Evolutionary conservation across 192 early-diverging fungal species (phyloP).

Genomic region (Glomus cerebriforme): DNA sequence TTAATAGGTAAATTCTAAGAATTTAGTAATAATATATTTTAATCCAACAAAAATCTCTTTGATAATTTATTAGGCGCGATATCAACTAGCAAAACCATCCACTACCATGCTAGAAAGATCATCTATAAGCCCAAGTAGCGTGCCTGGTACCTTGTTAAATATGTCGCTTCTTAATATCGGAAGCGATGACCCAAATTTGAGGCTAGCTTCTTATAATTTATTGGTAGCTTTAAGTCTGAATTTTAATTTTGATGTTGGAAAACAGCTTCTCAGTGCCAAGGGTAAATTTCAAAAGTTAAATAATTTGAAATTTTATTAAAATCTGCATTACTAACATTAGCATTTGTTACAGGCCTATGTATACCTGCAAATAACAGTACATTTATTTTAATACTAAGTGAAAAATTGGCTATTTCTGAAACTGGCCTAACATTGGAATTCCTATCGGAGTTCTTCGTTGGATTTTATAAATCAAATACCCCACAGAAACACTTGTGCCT

Average conservation of each 20-base stretch:
- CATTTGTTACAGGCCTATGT: constrained; percentile 66
- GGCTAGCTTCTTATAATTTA: constrained; percentile 89
- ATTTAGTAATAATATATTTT: not conserved
- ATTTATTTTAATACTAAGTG: constrained; percentile 82
- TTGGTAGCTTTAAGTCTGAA: constrained; percentile 79
- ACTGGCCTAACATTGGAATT: constrained; percentile 87
- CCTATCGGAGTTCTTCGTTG: constrained; percentile 80
- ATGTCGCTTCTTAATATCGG: constrained; percentile 91
- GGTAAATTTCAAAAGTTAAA: constrained; percentile 36
- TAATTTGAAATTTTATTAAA: not conserved
- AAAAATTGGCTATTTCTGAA: constrained; percentile 72
- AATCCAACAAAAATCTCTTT: not conserved
- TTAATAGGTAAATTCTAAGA: not conserved
- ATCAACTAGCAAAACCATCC: constrained; percentile 61
- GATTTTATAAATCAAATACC: constrained; percentile 72
- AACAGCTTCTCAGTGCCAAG: constrained; percentile 75
- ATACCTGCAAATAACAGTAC: constrained; percentile 85
- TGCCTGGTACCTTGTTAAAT: constrained; percentile 88
- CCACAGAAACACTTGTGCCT: constrained; percentile 77
- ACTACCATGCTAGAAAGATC: constrained; percentile 62
- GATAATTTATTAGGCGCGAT: constrained; percentile 49
- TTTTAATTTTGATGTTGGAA: constrained; percentile 84
- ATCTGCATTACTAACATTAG: not conserved
- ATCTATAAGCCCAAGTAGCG: constrained; percentile 80
- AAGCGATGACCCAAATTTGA: constrained; percentile 74